Evolutionary conservation across 1,284 basidiomycete species (phyloP), one percentile per base, ranked within the genome.

Genomic region (Mycena citricolor): DNA sequence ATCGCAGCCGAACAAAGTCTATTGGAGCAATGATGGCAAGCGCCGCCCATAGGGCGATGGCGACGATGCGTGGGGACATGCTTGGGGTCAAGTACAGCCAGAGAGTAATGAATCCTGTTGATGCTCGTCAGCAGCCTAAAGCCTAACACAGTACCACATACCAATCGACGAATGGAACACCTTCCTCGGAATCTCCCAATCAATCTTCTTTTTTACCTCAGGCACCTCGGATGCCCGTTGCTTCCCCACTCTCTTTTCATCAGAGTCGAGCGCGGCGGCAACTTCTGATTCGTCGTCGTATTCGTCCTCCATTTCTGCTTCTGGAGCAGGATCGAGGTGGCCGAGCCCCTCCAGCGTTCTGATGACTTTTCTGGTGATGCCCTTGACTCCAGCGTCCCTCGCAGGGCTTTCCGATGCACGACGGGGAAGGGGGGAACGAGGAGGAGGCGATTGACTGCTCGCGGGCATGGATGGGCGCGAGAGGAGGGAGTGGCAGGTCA

Each of bases 171-270:
- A 88, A 69, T 98, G 94, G 34, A 98, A 68, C 12, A 82, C 67
- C 67, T 98, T 98, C 56, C 94, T 74, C 2, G 95, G 94, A 41
- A 98, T 86, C 70, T 98, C 94, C 80, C 82, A 88, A 55, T 75
- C 70, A 13, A 71, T 61, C 49, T 70, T 73, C 44, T 63, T 63
- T 23, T 57, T 43, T 17, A 42, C 44, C 10, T 13, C 31, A 16
- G 17, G 17, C 11, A 4, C 23, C 32, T 26, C 24, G 10, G n/a
- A 10, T 10, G 47, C 47, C 22, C 43, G 41, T 26, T 32, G 44
- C 38, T 52, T 49, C 12, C 51, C 47, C 26, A 22, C 8, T 4
- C 44, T 25, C 6, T 25, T 25, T 5, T 43, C 45, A 11, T 21
- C 42, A n/a, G n/a, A n/a, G 0, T 26, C 17, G 17, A 52, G 29